Conservation (phyloP, 139 green algal genomes). For the Astrephomene gubernaculifera region DNA sequence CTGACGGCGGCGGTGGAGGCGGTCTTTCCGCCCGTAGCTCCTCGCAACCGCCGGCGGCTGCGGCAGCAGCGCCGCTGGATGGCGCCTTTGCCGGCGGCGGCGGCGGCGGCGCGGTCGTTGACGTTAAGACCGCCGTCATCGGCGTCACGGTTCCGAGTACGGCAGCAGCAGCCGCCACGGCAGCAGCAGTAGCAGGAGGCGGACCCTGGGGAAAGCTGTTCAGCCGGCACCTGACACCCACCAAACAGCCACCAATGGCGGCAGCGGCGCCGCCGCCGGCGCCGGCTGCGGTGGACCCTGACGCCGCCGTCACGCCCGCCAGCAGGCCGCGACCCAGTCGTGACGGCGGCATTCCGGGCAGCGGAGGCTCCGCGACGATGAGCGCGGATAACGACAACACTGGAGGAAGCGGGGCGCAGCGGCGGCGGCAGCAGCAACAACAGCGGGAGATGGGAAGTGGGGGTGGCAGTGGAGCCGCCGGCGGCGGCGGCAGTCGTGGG, state of each 20-base stretch:
- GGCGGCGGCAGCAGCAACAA: background rate
- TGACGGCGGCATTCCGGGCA: background rate
- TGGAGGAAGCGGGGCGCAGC: background rate
- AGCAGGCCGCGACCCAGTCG: background rate
- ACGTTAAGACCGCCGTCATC: no score
- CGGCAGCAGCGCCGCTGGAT: background rate
- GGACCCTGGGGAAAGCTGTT: slow-evolving; percentile 1
- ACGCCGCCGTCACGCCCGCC: background rate
- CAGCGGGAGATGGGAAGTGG: background rate
- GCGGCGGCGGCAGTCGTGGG: background rate
- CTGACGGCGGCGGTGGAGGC: background rate
- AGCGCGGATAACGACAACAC: background rate
- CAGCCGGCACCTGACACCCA: slow-evolving; percentile 13
- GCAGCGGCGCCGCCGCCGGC: background rate
- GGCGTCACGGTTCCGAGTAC: no score
- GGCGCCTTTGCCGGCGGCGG: background rate
- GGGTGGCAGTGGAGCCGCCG: background rate
- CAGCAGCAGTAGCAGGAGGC: no score
- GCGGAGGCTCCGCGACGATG: background rate
- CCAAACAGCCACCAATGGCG: background rate
- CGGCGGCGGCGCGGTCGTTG: no score
- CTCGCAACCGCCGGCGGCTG: background rate
- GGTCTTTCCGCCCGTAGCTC: background rate
- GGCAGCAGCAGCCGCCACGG: no score
- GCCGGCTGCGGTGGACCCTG: background rate